Conservation (phyloP, 2,329 filamentous ascomycete genomes). For the Fusarium lateritium region DNA sequence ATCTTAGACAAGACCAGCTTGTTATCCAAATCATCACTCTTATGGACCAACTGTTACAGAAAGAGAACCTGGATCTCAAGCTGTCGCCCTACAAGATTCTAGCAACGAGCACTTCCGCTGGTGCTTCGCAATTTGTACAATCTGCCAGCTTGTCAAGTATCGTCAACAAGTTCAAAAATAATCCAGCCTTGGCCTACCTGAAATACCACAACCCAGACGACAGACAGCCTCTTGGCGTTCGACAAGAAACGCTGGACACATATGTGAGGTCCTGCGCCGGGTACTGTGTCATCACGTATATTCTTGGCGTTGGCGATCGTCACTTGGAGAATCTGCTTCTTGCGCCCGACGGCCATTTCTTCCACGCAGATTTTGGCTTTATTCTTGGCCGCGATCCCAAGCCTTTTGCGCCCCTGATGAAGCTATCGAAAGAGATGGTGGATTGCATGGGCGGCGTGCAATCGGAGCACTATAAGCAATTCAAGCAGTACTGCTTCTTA, state of each 20-base stretch:
- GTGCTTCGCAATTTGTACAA: conserved; percentile 93
- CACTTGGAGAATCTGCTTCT: conserved; percentile 96
- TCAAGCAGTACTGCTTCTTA: conserved; percentile 96
- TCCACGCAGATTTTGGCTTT: conserved; percentile 98
- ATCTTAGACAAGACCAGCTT: conserved; percentile 95
- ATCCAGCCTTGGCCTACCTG: conserved; percentile 84
- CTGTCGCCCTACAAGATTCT: conserved; percentile 96
- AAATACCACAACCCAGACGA: conserved; percentile 91
- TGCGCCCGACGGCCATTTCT: conserved; percentile 92
- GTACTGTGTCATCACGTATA: conserved; percentile 98
- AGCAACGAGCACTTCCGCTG: conserved; percentile 89
- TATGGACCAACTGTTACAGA: conserved; percentile 95
- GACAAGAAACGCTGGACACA: conserved; percentile 93
- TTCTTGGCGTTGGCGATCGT: conserved; percentile 94
- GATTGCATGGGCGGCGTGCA: conserved; percentile 94
- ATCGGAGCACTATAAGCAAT: conserved; percentile 86
- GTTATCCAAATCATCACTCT: conserved; percentile 97
- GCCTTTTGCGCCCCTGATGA: conserved; percentile 97
- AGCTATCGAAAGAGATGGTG: conserved; percentile 97
- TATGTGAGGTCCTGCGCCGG: conserved; percentile 97
- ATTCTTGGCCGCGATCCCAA: conserved; percentile 98
- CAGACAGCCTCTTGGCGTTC: conserved; percentile 83
- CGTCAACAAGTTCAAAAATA: conserved; percentile 82
- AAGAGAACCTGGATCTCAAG: conserved; percentile 96
- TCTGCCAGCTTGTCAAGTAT: conserved; percentile 88